Base-by-base conservation (phyloP, 306 rosid species). In the Senna siamea region DNA sequence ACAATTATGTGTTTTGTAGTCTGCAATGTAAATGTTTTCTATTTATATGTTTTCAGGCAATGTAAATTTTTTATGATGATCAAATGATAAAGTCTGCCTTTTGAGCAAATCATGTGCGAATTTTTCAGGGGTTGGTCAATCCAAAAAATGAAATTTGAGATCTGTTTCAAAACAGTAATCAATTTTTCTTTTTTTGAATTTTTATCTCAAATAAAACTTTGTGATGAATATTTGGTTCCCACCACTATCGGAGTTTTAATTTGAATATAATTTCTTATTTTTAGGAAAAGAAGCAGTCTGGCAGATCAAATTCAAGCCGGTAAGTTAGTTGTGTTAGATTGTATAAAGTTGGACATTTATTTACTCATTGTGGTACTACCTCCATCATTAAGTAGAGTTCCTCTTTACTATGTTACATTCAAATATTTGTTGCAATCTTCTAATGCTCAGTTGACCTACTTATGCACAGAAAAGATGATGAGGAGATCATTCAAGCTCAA, bases 401-500 rank as follows among this genome's bases (percentile, higher is more conserved):
- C 17, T 46, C 1, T n/a, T 64, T 51, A 56, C 17, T 7, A 15
- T 66, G 26, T 37, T 30, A 4, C n/a, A 4, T 48, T 3, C 2
- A 9, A 30, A 23, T 44, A 6, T 18, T 15, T 55, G 22, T 53
- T 48, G 1, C 47, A 17, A n/a, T 18, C 6, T 64, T 54, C 5
- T n/a, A 43, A 66, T 47, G 0, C 11, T 71, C 0, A 54, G 9
- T 4, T 59, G 13, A 9, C 7, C 7, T 30, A 8, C 30, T 78
- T 51, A 7, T 43, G 26, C 23, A 18, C 5, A 52, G 69, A 26
- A 76, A 73, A 12, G 80, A 57, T 7, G 90, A 85, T 0, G 86
- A 78, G 13, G 81, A 83, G 15, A 28, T 69, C 48, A 35, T 63
- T 26, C 89, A 55, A 76, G 96, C 96, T 32, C 68, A 26, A 14